Conservation (phyloP, 148 eudicot species). For the Vaccinium myrtillus region DNA sequence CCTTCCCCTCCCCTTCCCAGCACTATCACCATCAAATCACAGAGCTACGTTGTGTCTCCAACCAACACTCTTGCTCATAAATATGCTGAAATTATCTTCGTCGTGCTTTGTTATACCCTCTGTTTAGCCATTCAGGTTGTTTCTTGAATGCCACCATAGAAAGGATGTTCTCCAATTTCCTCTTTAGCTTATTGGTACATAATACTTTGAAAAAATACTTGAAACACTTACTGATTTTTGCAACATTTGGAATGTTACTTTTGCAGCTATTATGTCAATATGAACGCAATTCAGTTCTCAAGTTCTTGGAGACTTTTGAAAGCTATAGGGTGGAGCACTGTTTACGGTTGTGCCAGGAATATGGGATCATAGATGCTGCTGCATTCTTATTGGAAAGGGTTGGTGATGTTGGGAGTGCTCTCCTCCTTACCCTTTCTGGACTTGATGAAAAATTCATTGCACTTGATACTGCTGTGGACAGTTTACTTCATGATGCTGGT, state of each 20-base stretch:
- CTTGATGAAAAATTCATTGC: slow-evolving; percentile 58
- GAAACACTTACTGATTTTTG: background rate
- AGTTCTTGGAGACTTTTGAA: slow-evolving; percentile 82
- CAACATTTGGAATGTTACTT: slow-evolving; percentile 10
- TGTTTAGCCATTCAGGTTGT: background rate
- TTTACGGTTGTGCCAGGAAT: slow-evolving; percentile 83
- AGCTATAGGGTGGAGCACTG: slow-evolving; percentile 91
- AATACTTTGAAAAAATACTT: background rate
- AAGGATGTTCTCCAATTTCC: background rate
- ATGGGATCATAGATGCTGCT: slow-evolving; percentile 84
- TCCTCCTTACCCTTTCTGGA: slow-evolving; percentile 64
- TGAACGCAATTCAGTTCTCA: slow-evolving; percentile 76
- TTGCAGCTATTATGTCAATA: slow-evolving; percentile 80
- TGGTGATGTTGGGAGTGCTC: slow-evolving; percentile 94
- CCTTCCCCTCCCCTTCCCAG: background rate
- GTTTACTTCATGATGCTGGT: slow-evolving; percentile 33
- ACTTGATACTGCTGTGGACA: slow-evolving; percentile 63
- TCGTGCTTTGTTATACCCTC: background rate
- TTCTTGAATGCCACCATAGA: background rate
- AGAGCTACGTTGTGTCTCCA: background rate
- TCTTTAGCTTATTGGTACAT: background rate
- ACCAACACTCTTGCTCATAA: background rate
- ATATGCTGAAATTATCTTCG: background rate
- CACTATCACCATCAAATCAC: background rate
- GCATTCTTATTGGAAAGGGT: slow-evolving; percentile 89